Conservation (phyloP, 2,329 filamentous ascomycete species). For the Fusarium kyushuense region DNA sequence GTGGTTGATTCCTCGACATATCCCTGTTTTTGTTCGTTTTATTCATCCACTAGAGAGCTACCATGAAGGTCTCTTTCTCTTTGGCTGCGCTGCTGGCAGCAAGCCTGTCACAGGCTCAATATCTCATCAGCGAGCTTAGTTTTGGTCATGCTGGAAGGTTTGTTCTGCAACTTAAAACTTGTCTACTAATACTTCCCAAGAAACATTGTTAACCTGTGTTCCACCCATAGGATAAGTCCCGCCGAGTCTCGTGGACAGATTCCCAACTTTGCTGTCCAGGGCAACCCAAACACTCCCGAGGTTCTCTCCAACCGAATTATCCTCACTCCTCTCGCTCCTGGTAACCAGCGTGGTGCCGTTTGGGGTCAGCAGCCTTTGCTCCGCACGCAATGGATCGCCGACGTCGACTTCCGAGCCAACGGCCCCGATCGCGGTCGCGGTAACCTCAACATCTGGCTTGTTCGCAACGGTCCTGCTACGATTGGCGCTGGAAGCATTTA, state of each 20-base stretch:
- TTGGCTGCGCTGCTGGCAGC: constrained; percentile 60
- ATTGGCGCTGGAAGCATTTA: constrained; percentile 84
- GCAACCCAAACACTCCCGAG: constrained; percentile 67
- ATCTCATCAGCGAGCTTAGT: constrained; percentile 78
- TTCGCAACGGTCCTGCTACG: constrained; percentile 72
- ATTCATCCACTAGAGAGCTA: constrained; percentile 35
- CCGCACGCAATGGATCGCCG: constrained; percentile 80
- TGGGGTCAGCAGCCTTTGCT: constrained; percentile 78
- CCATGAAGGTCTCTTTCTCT: constrained; percentile 60
- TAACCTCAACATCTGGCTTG: constrained; percentile 95
- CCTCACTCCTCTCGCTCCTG: constrained; percentile 88
- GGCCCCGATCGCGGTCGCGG: constrained; percentile 88
- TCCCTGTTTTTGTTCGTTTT: constrained; percentile 23
- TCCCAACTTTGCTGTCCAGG: constrained; percentile 67
- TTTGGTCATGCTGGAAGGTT: constrained; percentile 79
- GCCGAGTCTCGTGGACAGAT: constrained; percentile 63
- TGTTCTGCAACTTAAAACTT: constrained; percentile 27
- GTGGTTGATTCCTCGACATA: constrained; percentile 17
- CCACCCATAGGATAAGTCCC: constrained; percentile 70
- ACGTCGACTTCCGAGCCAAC: constrained; percentile 88
- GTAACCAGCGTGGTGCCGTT: constrained; percentile 83
- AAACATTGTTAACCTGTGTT: constrained; percentile 25
- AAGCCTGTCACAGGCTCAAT: constrained; percentile 69
- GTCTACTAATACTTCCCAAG: constrained; percentile 2
- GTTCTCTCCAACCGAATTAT: constrained; percentile 90